These are phyloP conservation scores for Ettlia oleoabundans DNA, from an alignment of 139 green algal species.

Conservation along the genomic window DNA sequence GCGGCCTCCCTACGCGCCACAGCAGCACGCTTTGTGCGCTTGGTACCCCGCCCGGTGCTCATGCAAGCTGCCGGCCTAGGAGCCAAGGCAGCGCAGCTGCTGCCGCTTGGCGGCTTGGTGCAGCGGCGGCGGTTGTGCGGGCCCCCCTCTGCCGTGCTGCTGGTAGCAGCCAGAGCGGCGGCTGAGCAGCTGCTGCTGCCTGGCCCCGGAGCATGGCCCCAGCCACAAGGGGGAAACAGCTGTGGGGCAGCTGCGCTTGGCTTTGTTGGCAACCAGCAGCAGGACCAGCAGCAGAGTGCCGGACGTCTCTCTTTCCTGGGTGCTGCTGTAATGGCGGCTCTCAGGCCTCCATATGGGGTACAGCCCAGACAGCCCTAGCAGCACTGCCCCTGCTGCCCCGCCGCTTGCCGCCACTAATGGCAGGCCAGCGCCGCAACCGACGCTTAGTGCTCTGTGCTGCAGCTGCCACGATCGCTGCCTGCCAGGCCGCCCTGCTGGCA, in stretches of 20 bases:
- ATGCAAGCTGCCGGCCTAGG: not conserved
- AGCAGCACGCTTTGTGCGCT: no score
- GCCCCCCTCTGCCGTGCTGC: not conserved
- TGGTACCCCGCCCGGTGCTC: not conserved
- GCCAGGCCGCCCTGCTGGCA: not conserved
- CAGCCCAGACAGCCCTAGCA: no score
- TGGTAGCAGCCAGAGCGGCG: not conserved
- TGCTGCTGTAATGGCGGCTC: no score
- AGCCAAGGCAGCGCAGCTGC: not conserved
- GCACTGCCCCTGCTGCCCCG: not conserved
- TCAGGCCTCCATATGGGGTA: no score
- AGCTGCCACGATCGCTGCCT: not conserved
- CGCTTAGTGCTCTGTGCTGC: not conserved
- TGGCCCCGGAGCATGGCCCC: not conserved
- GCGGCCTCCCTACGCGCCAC: no score
- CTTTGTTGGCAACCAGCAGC: no score
- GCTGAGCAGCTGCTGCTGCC: constrained; percentile 11
- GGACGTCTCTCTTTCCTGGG: no score
- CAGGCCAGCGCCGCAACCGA: not conserved
- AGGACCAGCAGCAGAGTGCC: no score
- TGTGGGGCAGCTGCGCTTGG: not conserved
- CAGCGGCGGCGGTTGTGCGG: not conserved
- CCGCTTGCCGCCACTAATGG: not conserved
- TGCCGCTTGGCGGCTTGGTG: not conserved
- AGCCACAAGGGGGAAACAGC: not conserved